Evolutionary conservation across 1,284 basidiomycete genomes (phyloP), one percentile per base, ranked within the genome.

Genomic region (Trametes hirsuta): DNA sequence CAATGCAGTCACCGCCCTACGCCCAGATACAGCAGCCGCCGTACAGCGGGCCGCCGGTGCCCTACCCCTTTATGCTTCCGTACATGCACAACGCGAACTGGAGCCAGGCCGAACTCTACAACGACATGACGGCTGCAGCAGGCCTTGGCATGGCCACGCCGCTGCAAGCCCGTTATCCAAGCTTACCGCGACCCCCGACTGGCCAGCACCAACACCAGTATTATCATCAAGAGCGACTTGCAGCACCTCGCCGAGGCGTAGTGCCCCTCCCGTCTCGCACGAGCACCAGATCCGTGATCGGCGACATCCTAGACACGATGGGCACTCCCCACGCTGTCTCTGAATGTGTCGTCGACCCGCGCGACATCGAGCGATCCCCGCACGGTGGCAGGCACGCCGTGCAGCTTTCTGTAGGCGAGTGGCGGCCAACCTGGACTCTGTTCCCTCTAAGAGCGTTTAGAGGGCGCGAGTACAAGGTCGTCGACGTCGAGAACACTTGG

Each of bases 391-490:
- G 18, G 42, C 22, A 10, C 0, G 25, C 15, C 12, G 37, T 24
- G 8, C n/a, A 40, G 11, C 30, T 30, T 30, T 30, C 30, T 48
- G 34, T 47, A n/a, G 6, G 4, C 25, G 47, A 49, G 18, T 66
- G 67, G 67, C 41, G 53, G 18, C 67, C 65, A 14, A 25, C 50
- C 10, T 68, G 67, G 67, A 36, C 44, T n/a, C 51, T 61, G 22
- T 66, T 68, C 53, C 62, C 54, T 3, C 54, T 66, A 15, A 61
- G 55, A 42, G 67, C 56, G 6, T 68, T 63, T 50, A 58, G 61
- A 35, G 63, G 63, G 14, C 41, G 36, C 10, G 44, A 65, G 44
- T 63, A 40, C 55, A 45, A 42, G 24, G 34, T 46, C 11, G 36
- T 66, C 25, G 55, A 58, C n/a, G 59, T 66, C 10, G 6, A 59